phyloP scores from a whole-genome alignment of 257 asterid genomes.

The Jaltomata sinuosa region DNA sequence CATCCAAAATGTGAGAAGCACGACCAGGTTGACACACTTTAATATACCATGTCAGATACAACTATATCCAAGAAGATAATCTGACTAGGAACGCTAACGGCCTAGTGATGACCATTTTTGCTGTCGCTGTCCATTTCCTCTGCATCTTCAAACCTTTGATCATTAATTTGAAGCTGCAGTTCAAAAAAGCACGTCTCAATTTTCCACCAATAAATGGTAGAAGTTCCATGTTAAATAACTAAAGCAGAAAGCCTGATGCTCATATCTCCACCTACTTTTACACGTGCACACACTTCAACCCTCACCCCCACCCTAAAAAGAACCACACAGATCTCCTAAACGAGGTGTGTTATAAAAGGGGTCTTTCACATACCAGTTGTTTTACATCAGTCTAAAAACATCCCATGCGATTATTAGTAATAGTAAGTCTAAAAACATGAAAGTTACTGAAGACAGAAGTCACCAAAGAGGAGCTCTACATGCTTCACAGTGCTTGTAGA shows the following conservation, averaged over 20 bases:
- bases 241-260: background rate
- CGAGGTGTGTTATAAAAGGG: background rate
- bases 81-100: background rate
- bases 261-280: background rate
- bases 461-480: background rate
- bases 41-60: background rate
- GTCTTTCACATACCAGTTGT: background rate
- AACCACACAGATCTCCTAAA: background rate
- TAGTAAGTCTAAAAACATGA: background rate
- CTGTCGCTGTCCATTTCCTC: conserved; percentile 66
- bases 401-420: background rate
- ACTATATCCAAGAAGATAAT: background rate
- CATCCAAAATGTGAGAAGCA: background rate
- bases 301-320: background rate
- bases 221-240: background rate
- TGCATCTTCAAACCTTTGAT: conserved; percentile 84
- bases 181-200: background rate
- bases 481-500: background rate
- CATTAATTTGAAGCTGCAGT: conserved; percentile 83
- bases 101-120: conserved; percentile 25
- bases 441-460: background rate
- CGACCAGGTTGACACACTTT: background rate
- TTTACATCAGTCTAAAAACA: too few relatives aligned
- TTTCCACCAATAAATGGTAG: background rate
- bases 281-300: background rate